Evolutionary conservation across 495 filamentous ascomycete species (phyloP).

Genomic region (Chaetomidium leptoderma): DNA sequence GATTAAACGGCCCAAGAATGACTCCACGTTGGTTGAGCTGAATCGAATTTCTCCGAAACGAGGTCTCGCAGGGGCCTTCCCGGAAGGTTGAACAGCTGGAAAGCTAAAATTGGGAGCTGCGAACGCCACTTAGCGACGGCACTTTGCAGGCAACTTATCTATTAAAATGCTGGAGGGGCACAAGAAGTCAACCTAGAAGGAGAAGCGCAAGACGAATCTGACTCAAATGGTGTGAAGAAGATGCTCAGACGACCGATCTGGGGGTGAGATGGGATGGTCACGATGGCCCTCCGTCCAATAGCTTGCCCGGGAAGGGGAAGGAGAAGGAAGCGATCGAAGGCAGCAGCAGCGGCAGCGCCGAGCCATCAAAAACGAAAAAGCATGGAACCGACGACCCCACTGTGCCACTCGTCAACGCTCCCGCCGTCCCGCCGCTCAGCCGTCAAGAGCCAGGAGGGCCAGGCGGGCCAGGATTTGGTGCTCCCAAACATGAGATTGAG

Average conservation of each 20-base stretch:
- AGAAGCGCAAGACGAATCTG: background rate
- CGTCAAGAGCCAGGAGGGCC: background rate
- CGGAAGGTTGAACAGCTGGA: background rate
- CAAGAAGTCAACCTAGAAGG: background rate
- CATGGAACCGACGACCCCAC: slow-evolving; percentile 1
- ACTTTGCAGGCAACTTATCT: too few species aligned
- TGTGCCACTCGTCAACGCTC: slow-evolving; percentile 1
- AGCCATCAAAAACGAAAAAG: background rate
- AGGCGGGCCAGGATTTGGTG: background rate
- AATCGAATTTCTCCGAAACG: background rate
- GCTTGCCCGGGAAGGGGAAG: too few species aligned
- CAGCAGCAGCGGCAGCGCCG: background rate
- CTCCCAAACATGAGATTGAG: background rate
- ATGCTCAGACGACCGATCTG: background rate
- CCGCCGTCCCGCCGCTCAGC: slow-evolving; percentile 3
- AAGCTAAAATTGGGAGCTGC: background rate
- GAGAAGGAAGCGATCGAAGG: too few species aligned
- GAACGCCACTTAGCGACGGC: too few species aligned
- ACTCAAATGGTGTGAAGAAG: background rate
- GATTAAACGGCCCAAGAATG: too few species aligned
- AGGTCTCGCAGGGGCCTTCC: background rate
- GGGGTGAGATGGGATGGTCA: background rate
- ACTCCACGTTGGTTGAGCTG: too few species aligned
- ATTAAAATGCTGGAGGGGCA: too few species aligned
- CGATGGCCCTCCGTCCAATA: background rate